These are phyloP conservation scores for Boletus mariae DNA, from an alignment of 1,284 basidiomycete genomes.

Conservation along the genomic window DNA sequence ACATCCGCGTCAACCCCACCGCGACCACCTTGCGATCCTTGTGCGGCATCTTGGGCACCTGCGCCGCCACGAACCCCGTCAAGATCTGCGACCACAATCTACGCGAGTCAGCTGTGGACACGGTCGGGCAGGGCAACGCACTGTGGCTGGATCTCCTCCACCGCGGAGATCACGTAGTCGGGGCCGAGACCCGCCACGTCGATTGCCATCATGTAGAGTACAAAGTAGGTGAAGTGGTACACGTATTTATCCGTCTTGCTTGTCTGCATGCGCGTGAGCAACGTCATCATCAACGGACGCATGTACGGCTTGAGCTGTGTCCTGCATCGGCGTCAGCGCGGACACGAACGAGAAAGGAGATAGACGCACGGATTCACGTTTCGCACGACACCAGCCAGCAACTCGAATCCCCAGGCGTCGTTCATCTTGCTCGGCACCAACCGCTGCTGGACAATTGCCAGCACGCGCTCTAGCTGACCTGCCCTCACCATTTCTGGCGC, in stretches of 20 bases:
- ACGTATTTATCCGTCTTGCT: slow-evolving; percentile 90
- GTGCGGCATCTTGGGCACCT: slow-evolving; percentile 74
- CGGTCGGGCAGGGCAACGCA: slow-evolving; percentile 28
- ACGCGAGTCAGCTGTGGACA: background rate
- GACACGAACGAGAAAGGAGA: background rate
- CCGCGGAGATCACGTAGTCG: slow-evolving; percentile 70
- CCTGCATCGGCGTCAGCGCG: slow-evolving; percentile 38
- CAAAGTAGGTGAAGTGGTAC: slow-evolving; percentile 79
- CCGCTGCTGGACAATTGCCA: slow-evolving; percentile 90
- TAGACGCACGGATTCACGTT: slow-evolving; percentile 60
- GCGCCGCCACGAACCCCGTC: slow-evolving; percentile 76
- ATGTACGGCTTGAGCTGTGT: slow-evolving; percentile 70
- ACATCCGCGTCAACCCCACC: slow-evolving; percentile 79
- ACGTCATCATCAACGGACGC: slow-evolving; percentile 39
- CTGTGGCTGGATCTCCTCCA: slow-evolving; percentile 88
- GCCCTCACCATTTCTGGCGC: slow-evolving; percentile 64
- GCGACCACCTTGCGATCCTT: slow-evolving; percentile 83
- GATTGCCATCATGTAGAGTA: slow-evolving; percentile 74
- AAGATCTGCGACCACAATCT: slow-evolving; percentile 87
- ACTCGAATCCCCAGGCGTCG: slow-evolving; percentile 89
- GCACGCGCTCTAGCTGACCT: slow-evolving; percentile 74
- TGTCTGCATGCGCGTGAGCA: slow-evolving; percentile 78
- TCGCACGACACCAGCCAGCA: slow-evolving; percentile 77
- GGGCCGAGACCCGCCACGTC: slow-evolving; percentile 70
- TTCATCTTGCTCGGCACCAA: slow-evolving; percentile 87